phyloP scores from a whole-genome alignment of 129 eudicot genomes.

The Tagetes erecta region DNA sequence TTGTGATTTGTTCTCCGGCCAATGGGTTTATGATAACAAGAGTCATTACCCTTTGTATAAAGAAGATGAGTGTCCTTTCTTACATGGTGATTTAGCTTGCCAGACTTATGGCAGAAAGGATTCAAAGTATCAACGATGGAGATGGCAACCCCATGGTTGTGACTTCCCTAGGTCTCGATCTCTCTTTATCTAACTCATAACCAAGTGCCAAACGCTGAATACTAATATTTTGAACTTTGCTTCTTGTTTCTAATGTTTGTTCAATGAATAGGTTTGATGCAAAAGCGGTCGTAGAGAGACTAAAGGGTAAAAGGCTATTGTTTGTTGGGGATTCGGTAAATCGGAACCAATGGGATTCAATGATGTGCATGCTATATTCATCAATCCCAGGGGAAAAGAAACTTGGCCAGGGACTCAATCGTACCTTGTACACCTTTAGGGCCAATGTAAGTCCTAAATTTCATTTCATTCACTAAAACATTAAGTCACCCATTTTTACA shows the following conservation, averaged over 20 bases:
- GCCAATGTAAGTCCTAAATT: conserved; percentile 36
- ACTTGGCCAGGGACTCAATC: conserved; percentile 36
- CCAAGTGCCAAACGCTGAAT: not conserved
- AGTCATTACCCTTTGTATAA: conserved; percentile 43
- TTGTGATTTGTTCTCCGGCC: conserved; percentile 41
- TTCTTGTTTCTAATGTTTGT: conserved; percentile 15
- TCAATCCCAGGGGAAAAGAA: conserved; percentile 41
- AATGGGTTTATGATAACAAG: conserved; percentile 42
- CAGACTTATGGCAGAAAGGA: conserved; percentile 47
- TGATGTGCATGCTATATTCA: conserved; percentile 66
- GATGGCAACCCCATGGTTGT: conserved; percentile 52
- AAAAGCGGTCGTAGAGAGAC: conserved; percentile 53
- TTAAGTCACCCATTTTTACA: no score
- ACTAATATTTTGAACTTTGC: not conserved
- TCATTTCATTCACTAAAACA: no score
- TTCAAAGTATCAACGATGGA: conserved; percentile 42
- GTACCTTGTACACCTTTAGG: conserved; percentile 52
- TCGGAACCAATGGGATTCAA: conserved; percentile 78
- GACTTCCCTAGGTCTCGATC: conserved; percentile 38
- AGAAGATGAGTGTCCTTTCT: conserved; percentile 28
- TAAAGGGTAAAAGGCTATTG: conserved; percentile 60
- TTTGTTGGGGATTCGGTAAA: conserved; percentile 81
- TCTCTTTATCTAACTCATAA: not conserved
- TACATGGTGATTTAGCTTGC: conserved; percentile 40
- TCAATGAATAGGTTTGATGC: conserved; percentile 52